A percentile compares a stretch with the other conserved stretches of the same genome.
phyloP scores from a whole-genome alignment of 2,329 filamentous ascomycete genomes.

The Clathrospora elynae region DNA sequence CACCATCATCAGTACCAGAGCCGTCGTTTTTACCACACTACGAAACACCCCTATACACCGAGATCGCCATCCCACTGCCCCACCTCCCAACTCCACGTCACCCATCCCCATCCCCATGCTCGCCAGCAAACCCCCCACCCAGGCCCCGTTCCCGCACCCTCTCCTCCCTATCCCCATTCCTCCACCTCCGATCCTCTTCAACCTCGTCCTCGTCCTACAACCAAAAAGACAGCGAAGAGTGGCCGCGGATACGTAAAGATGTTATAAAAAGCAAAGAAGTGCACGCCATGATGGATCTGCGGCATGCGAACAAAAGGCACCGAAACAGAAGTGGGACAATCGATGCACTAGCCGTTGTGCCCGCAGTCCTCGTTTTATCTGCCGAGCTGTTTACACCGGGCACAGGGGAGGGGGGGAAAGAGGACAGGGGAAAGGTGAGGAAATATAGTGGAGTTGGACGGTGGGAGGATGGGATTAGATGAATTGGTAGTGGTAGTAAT shows the following conservation, averaged over 20 bases:
- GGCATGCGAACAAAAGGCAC: constrained; percentile 24
- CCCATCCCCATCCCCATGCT: constrained; percentile 14
- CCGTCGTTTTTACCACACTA: constrained; percentile 6
- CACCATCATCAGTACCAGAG: background rate
- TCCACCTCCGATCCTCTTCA: constrained; percentile 27
- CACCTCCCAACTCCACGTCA: constrained; percentile 17
- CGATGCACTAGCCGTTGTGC: constrained; percentile 44
- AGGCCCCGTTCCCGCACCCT: constrained; percentile 30
- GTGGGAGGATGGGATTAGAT: constrained; percentile 33
- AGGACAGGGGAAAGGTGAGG: constrained; percentile 6
- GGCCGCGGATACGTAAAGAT: constrained; percentile 31
- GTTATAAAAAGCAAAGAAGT: constrained; percentile 27
- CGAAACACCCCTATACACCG: constrained; percentile 39
- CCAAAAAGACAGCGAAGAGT: constrained; percentile 17
- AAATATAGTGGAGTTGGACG: constrained; percentile 28
- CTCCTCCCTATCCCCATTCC: constrained; percentile 33
- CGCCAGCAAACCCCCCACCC: background rate
- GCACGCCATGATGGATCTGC: constrained; percentile 33
- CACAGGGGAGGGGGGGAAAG: constrained; percentile 13
- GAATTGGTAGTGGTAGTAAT: background rate
- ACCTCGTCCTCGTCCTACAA: constrained; percentile 13
- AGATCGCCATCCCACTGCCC: constrained; percentile 44
- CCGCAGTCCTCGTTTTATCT: constrained; percentile 42
- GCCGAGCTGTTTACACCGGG: constrained; percentile 46
- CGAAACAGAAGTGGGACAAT: constrained; percentile 30